phyloP scores from a whole-genome alignment of 2,329 filamentous ascomycete genomes.

The Trichophyton mentagrophytes region DNA sequence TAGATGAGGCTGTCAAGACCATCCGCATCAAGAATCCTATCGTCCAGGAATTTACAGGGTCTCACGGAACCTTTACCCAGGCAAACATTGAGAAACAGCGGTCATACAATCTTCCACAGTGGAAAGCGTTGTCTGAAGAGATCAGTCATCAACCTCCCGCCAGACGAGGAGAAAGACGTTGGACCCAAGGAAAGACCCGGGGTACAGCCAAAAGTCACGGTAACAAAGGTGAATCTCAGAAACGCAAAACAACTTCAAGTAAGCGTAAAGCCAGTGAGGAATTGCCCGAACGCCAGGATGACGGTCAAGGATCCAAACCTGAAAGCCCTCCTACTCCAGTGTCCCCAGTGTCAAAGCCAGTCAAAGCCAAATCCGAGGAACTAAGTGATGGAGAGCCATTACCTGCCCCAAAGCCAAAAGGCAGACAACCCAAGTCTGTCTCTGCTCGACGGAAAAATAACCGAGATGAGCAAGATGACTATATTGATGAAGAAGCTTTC shows the following conservation, averaged over 20 bases:
- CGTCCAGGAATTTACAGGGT: slow-evolving; percentile 94
- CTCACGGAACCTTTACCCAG: slow-evolving; percentile 88
- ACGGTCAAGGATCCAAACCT: slow-evolving; percentile 26
- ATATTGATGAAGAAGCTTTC: slow-evolving; percentile 81
- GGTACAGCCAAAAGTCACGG: slow-evolving; percentile 24
- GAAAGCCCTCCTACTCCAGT: slow-evolving; percentile 43
- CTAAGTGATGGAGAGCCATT: slow-evolving; percentile 33
- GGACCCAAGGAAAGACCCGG: slow-evolving; percentile 38
- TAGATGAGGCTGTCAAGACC: slow-evolving; percentile 78
- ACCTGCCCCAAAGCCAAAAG: slow-evolving; percentile 34
- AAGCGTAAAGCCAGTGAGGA: slow-evolving; percentile 31
- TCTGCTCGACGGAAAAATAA: slow-evolving; percentile 81
- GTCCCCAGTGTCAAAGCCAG: slow-evolving; percentile 41
- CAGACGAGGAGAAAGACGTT: slow-evolving; percentile 53
- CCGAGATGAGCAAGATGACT: slow-evolving; percentile 60
- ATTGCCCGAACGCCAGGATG: slow-evolving; percentile 22
- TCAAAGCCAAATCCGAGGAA: slow-evolving; percentile 45
- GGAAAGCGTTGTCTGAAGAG: slow-evolving; percentile 85
- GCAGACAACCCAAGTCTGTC: slow-evolving; percentile 55
- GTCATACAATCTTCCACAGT: slow-evolving; percentile 92
- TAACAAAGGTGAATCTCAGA: slow-evolving; percentile 30
- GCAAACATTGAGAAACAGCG: slow-evolving; percentile 93
- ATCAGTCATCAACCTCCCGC: slow-evolving; percentile 93
- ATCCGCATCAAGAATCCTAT: slow-evolving; percentile 94
- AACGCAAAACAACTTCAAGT: slow-evolving; percentile 32